A percentile compares a stretch with the other conserved stretches of the same genome.
Conservation (phyloP, 1,139 yeast genomes). For the Yamadazyma blattariae region DNA sequence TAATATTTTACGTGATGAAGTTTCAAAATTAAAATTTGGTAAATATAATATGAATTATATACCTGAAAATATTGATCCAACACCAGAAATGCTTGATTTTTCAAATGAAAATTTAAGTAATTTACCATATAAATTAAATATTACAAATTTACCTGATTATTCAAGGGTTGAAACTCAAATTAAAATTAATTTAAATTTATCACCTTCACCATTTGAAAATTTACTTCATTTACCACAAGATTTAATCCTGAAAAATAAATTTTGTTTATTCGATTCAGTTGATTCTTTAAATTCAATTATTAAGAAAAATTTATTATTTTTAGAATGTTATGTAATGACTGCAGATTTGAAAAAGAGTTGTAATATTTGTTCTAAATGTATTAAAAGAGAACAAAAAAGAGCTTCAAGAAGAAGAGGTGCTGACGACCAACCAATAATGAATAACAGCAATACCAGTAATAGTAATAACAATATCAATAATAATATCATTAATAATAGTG, state of each 20-base stretch:
- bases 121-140: conserved; percentile 57
- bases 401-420: conserved; percentile 82
- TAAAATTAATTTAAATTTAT: conserved; percentile 62
- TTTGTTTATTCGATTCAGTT: conserved; percentile 55
- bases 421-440: conserved; percentile 5
- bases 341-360: conserved; percentile 54
- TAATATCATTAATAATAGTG: background rate
- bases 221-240: conserved; percentile 81
- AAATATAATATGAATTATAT: conserved; percentile 38
- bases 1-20: conserved; percentile 49
- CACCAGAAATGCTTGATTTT: conserved; percentile 36
- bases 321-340: conserved; percentile 69
- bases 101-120: conserved; percentile 32
- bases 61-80: conserved; percentile 30
- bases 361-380: conserved; percentile 81
- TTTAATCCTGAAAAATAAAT: conserved; percentile 81
- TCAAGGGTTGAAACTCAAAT: conserved; percentile 96
- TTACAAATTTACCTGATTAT: conserved; percentile 67
- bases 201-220: conserved; percentile 72
- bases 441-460: background rate
- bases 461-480: background rate
- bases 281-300: conserved; percentile 43
- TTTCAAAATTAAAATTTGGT: conserved; percentile 59
- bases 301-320: conserved; percentile 51
- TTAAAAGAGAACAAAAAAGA: conserved; percentile 87